Conservation (phyloP, 2,329 filamentous ascomycete species). For the Colletotrichum orbiculare region DNA sequence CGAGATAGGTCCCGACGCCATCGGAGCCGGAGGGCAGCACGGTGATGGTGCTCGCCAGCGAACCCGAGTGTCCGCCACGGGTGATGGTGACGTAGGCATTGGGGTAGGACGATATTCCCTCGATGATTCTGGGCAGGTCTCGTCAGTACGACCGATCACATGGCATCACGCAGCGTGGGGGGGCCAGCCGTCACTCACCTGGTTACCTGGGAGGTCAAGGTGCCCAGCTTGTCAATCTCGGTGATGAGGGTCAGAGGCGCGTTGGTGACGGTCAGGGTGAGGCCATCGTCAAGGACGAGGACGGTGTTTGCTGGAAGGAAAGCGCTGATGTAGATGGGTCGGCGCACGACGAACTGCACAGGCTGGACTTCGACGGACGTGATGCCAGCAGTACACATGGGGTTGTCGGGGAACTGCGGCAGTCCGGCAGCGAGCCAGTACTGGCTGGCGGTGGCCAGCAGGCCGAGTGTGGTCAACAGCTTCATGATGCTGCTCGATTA, state of each 20-base stretch:
- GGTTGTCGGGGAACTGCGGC: slow-evolving; percentile 33
- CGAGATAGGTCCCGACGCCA: slow-evolving; percentile 27
- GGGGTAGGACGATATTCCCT: slow-evolving; percentile 11
- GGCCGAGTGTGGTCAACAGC: slow-evolving; percentile 7
- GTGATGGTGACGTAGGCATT: slow-evolving; percentile 32
- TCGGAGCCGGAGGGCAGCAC: slow-evolving; percentile 21
- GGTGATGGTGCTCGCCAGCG: slow-evolving; percentile 27
- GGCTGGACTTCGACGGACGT: slow-evolving; percentile 35
- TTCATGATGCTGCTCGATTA: slow-evolving; percentile 24
- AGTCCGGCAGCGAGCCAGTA: slow-evolving; percentile 26
- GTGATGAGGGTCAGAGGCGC: slow-evolving; percentile 31
- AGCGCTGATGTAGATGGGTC: slow-evolving; percentile 36
- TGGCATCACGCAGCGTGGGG: not conserved
- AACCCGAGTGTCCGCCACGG: slow-evolving; percentile 25
- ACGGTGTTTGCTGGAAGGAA: slow-evolving; percentile 30
- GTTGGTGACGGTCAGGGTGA: slow-evolving; percentile 33
- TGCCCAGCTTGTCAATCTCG: slow-evolving; percentile 32
- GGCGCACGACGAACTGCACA: slow-evolving; percentile 31
- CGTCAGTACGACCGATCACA: not conserved
- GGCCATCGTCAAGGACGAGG: slow-evolving; percentile 30
- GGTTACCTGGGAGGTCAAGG: slow-evolving; percentile 20
- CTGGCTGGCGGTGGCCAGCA: slow-evolving; percentile 27
- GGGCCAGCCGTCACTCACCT: slow-evolving; percentile 7
- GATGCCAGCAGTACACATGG: slow-evolving; percentile 32
- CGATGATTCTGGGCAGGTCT: slow-evolving; percentile 10